These are phyloP conservation scores for Hypsizygus marmoreus DNA, from an alignment of 768 basidiomycete genomes.

Conservation along the genomic window DNA sequence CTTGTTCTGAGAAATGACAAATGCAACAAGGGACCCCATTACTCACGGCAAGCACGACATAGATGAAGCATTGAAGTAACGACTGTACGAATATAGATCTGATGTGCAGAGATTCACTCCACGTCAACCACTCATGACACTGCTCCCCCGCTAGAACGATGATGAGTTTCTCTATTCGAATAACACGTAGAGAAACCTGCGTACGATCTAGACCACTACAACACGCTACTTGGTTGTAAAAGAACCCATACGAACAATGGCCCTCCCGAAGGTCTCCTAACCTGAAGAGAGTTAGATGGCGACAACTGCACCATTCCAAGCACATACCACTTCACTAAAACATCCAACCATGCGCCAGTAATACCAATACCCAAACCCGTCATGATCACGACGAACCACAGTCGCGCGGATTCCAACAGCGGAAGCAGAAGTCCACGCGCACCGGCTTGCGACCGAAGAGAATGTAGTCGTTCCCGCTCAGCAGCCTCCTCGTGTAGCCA, in stretches of 20 bases:
- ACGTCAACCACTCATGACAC: conserved; percentile 67
- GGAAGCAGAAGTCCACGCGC: conserved; percentile 57
- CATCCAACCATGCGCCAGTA: conserved; percentile 71
- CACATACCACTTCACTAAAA: conserved; percentile 70
- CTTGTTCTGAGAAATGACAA: conserved; percentile 3
- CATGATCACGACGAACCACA: conserved; percentile 69
- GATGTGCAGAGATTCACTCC: conserved; percentile 62
- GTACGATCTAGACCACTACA: conserved; percentile 66
- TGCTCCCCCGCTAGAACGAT: conserved; percentile 57
- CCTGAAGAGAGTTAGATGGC: conserved; percentile 37
- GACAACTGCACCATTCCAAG: conserved; percentile 1
- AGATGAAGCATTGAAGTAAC: conserved; percentile 64
- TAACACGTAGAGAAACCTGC: conserved; percentile 23
- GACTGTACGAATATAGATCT: conserved; percentile 59
- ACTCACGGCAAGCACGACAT: conserved; percentile 65
- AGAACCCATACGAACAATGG: conserved; percentile 65
- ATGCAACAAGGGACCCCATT: background rate
- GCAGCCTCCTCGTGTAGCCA: conserved; percentile 68
- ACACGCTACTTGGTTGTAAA: conserved; percentile 72
- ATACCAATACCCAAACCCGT: conserved; percentile 71
- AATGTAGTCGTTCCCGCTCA: conserved; percentile 58
- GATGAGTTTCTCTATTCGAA: conserved; percentile 3
- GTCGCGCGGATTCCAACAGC: conserved; percentile 54
- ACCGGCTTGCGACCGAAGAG: conserved; percentile 51
- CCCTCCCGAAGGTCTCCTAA: conserved; percentile 71